Evolutionary conservation across 2,329 filamentous ascomycete genomes (phyloP).

Genomic region (Fusarium coffeatum): DNA sequence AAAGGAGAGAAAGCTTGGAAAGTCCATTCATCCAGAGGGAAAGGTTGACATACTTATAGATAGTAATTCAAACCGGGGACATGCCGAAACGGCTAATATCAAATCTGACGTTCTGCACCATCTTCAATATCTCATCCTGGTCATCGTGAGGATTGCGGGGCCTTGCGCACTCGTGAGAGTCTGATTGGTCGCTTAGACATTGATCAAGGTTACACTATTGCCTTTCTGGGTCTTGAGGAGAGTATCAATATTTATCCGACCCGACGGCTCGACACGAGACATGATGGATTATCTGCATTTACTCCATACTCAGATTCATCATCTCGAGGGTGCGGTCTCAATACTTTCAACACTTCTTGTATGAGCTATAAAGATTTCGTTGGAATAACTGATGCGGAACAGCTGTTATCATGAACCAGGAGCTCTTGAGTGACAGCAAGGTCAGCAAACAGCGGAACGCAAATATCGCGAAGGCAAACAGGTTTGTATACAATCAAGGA

Average conservation of each 20-base stretch:
- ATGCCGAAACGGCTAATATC: background rate
- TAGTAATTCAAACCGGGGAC: background rate
- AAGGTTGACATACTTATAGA: background rate
- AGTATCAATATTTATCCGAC: background rate
- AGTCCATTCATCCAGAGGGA: background rate
- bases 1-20: background rate
- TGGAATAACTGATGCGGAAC: background rate
- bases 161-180: background rate
- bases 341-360: background rate
- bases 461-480: background rate
- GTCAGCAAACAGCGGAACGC: background rate
- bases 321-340: background rate
- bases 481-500: background rate
- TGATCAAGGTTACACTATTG: background rate
- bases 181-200: background rate
- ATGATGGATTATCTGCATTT: background rate
- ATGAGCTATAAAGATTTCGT: no score
- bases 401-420: background rate
- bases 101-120: background rate
- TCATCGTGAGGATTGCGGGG: background rate
- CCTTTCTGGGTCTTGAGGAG: background rate
- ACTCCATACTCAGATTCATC: background rate
- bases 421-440: background rate
- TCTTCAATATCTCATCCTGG: background rate
- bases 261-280: background rate